phyloP scores from a whole-genome alignment of 2,329 filamentous ascomycete genomes.

The Truncatella angustata region DNA sequence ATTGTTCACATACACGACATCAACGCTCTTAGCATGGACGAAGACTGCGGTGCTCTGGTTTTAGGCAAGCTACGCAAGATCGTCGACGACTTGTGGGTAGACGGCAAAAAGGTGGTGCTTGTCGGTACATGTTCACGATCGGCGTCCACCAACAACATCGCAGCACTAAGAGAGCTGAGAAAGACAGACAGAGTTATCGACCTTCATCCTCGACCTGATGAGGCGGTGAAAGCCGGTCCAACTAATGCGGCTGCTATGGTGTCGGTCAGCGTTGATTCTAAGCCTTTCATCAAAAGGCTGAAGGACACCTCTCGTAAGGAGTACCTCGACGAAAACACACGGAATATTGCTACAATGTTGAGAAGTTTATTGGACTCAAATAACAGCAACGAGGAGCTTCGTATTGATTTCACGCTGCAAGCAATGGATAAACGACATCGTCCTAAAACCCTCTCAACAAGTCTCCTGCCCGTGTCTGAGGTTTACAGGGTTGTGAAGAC shows the following conservation, averaged over 20 bases:
- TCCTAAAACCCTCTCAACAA: slow-evolving; percentile 14
- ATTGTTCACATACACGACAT: slow-evolving; percentile 82
- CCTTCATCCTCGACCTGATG: not conserved
- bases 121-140: slow-evolving; percentile 72
- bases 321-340: slow-evolving; percentile 25
- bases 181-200: slow-evolving; percentile 31
- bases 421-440: slow-evolving; percentile 6
- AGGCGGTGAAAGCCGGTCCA: not conserved
- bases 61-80: slow-evolving; percentile 67
- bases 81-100: slow-evolving; percentile 69
- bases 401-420: slow-evolving; percentile 4
- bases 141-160: slow-evolving; percentile 40
- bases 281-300: not conserved
- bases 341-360: slow-evolving; percentile 25
- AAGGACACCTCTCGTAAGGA: slow-evolving; percentile 2
- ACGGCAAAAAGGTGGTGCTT: slow-evolving; percentile 71
- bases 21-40: slow-evolving; percentile 69
- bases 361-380: slow-evolving; percentile 2
- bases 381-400: not conserved
- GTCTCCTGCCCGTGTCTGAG: slow-evolving; percentile 21
- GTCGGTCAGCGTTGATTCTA: not conserved
- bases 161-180: slow-evolving; percentile 37
- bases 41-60: slow-evolving; percentile 64
- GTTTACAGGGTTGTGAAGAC: slow-evolving; percentile 26
- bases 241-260: not conserved